phyloP scores from a whole-genome alignment of 2,329 filamentous ascomycete genomes.

The Trematosphaeria pertusa region DNA sequence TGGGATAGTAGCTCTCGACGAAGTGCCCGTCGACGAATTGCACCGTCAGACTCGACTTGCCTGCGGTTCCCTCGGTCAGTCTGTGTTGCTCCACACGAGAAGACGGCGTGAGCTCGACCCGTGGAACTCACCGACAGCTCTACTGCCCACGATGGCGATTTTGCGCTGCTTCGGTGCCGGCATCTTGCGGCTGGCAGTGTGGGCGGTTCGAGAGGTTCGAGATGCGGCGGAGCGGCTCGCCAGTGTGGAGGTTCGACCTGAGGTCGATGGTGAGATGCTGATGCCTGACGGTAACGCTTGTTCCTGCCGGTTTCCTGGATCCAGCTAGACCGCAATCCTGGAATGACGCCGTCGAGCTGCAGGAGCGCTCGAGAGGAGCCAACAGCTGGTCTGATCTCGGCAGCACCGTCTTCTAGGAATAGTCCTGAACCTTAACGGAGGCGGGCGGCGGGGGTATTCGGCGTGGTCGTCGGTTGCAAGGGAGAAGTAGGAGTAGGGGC shows the following conservation, averaged over 20 bases:
- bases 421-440: too few species aligned
- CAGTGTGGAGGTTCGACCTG: constrained; percentile 25
- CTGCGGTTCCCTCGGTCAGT: constrained; percentile 59
- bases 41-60: constrained; percentile 96
- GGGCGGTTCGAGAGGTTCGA: constrained; percentile 3
- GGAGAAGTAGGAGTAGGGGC: constrained; percentile 5
- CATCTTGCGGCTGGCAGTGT: constrained; percentile 56
- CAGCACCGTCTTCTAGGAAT: too few species aligned
- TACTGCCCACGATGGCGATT: constrained; percentile 93
- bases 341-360: constrained; percentile 32
- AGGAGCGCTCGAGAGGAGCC: constrained; percentile 14
- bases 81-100: constrained; percentile 2
- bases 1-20: constrained; percentile 98
- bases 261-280: constrained; percentile 20
- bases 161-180: constrained; percentile 85
- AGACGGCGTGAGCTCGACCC: constrained; percentile 1
- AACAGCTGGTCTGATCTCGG: too few species aligned
- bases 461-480: constrained; percentile 4
- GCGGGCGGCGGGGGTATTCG: too few species aligned
- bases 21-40: constrained; percentile 98
- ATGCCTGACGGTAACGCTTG: constrained; percentile 30
- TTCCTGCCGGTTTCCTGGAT: constrained; percentile 28
- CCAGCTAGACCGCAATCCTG: constrained; percentile 26
- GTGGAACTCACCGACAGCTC: constrained; percentile 76
- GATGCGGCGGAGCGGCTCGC: constrained; percentile 28